Base-by-base conservation (phyloP, 2,329 filamentous ascomycete genomes). In the Pestalotiopsis sp. region DNA sequence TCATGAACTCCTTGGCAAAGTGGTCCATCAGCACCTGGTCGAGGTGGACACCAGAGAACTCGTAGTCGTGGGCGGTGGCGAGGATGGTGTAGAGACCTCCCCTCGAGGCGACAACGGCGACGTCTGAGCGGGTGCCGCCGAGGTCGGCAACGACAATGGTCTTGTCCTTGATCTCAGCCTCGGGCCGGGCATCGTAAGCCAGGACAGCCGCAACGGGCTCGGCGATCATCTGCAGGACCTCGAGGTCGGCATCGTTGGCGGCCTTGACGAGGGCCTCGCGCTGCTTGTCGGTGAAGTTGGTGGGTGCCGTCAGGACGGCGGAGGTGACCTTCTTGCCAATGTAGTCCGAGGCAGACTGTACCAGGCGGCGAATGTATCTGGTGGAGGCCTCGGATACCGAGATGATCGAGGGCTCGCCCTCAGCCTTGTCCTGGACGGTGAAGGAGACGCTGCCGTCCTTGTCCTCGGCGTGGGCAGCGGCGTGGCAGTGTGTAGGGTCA, bases 1-100 rank as follows among this genome's bases (percentile, higher is more conserved):
- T 98, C 77, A 96, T 88, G 83, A 99, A 99, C 82, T 99, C 96
- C 87, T 99, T 99, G 74, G 95, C 92, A 75, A 98, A 98, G 85
- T 98, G 91, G 79, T 99, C 95, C 79, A 97, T 92, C 68, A 99
- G 87, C 63, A 95, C 92, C 79, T 96, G 88, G 84, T 99, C 96
- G 67, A 99, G 86, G 72, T 94, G 90, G 44, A 89, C 86, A 76
- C 96, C 96, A 67, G 93, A 91, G 73, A 95, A 92, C 77, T 98
- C 94, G 82, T 97, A 98, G 85, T 99, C 96, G 84, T 98, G 96
- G 38, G 92, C 89, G 13, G 95, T 97, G 22, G 96, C 94, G 68
- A 99, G 87, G 75, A 98, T 90, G 69, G 94, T 98, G 87, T 98
- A 98, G 85, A 98, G 95, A 78, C 96, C 96, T 70, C 94, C 94